phyloP scores from a whole-genome alignment of 306 rosid species.

The Vigna trinervia region DNA sequence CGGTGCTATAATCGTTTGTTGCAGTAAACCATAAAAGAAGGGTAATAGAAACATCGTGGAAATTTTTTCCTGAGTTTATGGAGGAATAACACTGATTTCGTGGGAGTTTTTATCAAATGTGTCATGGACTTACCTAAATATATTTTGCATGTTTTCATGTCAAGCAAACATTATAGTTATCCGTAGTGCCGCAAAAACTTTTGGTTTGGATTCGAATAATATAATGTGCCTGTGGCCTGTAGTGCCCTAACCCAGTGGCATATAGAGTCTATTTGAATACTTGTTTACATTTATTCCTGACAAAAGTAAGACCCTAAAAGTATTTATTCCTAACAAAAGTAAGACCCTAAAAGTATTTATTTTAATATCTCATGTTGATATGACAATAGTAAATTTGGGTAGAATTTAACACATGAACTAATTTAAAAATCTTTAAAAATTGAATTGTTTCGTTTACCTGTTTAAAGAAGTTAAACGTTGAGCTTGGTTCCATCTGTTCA shows the following conservation, averaged over 20 bases:
- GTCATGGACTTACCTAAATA: neutral
- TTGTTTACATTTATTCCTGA: neutral
- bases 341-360: too few relatives aligned
- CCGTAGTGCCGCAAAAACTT: neutral
- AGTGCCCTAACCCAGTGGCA: neutral
- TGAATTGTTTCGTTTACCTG: too few relatives aligned
- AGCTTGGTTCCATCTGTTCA: too few relatives aligned
- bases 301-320: too few relatives aligned
- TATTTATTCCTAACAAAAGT: neutral
- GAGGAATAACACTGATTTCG: constrained; percentile 9
- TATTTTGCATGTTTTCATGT: neutral
- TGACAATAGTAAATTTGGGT: too few relatives aligned
- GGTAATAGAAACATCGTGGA: constrained; percentile 21
- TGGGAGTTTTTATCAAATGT: constrained; percentile 27
- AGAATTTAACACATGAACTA: too few relatives aligned
- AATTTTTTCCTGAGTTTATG: neutral
- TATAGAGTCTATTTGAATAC: neutral
- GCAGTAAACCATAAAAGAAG: constrained; percentile 1
- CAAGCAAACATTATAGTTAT: neutral
- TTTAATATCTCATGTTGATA: too few relatives aligned
- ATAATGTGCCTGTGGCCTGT: neutral
- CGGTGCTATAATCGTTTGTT: constrained; percentile 9
- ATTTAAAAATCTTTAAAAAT: too few relatives aligned
- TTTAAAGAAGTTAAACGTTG: too few relatives aligned
- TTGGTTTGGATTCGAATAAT: neutral